Evolutionary conservation across 306 rosid genomes (phyloP).

Genomic region (Quercus agrifolia): DNA sequence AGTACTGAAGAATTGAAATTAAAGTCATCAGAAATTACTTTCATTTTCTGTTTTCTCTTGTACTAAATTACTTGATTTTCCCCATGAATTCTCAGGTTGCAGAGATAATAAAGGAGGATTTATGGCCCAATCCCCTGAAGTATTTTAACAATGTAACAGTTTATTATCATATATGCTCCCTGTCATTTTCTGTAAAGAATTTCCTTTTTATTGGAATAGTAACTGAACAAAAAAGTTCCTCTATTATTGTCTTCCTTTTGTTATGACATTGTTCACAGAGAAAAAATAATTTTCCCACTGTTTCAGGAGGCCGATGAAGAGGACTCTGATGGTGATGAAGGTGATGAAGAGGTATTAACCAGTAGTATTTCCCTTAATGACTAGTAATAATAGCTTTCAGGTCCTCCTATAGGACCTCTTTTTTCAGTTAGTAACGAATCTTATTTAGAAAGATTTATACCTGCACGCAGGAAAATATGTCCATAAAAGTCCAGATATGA

Average conservation of each 20-base stretch:
- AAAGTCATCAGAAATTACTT: background rate
- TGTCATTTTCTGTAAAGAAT: background rate
- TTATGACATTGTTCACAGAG: background rate
- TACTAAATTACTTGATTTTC: background rate
- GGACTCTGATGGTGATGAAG: conserved; percentile 48
- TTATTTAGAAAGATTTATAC: background rate
- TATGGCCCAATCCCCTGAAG: conserved; percentile 79
- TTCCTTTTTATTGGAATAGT: background rate
- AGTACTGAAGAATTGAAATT: background rate
- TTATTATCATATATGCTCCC: background rate
- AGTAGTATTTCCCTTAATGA: background rate
- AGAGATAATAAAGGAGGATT: conserved; percentile 65
- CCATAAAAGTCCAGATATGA: too few relatives aligned
- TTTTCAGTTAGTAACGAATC: background rate
- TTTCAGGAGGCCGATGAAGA: conserved; percentile 65
- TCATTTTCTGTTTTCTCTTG: background rate
- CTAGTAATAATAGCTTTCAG: background rate
- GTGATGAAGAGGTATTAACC: conserved; percentile 32
- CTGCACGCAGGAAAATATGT: background rate
- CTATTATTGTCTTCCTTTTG: background rate
- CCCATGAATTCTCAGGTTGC: conserved; percentile 48
- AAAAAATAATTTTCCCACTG: conserved; percentile 1
- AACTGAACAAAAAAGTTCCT: background rate
- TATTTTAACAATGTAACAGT: conserved; percentile 61
- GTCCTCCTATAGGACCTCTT: background rate